Percentiles rank a stretch among this genome's conserved stretches.
Evolutionary conservation across 2,329 filamentous ascomycete species (phyloP).

Genomic region (Metarhizium anisopliae): DNA sequence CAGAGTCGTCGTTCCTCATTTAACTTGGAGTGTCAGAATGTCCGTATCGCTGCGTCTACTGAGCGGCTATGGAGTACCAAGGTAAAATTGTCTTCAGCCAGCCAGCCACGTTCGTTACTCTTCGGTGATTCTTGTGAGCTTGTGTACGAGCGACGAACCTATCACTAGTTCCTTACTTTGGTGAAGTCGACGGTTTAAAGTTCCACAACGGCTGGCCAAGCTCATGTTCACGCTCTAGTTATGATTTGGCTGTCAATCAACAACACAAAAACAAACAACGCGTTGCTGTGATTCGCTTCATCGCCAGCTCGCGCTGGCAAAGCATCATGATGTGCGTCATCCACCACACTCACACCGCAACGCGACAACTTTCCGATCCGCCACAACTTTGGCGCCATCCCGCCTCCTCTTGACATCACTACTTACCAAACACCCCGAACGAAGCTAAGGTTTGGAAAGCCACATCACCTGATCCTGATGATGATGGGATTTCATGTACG

Average conservation of each 20-base stretch:
- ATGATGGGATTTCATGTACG: neutral
- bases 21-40: neutral
- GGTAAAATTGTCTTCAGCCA: neutral
- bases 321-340: neutral
- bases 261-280: neutral
- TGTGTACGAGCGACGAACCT: too few species aligned
- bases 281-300: neutral
- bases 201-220: neutral
- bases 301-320: neutral
- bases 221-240: neutral
- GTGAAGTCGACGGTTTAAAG: neutral
- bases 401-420: slow-evolving; percentile 1
- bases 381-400: neutral
- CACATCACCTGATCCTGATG: neutral
- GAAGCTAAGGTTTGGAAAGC: neutral
- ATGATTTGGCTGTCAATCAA: neutral
- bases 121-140: too few species aligned
- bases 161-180: too few species aligned
- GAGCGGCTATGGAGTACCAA: neutral
- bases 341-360: neutral
- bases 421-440: neutral
- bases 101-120: neutral
- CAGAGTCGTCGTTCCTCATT: neutral
- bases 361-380: neutral
- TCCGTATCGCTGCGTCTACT: neutral